Evolutionary conservation across 2,329 filamentous ascomycete genomes (phyloP).

Genomic region (Penicillium occitanis): DNA sequence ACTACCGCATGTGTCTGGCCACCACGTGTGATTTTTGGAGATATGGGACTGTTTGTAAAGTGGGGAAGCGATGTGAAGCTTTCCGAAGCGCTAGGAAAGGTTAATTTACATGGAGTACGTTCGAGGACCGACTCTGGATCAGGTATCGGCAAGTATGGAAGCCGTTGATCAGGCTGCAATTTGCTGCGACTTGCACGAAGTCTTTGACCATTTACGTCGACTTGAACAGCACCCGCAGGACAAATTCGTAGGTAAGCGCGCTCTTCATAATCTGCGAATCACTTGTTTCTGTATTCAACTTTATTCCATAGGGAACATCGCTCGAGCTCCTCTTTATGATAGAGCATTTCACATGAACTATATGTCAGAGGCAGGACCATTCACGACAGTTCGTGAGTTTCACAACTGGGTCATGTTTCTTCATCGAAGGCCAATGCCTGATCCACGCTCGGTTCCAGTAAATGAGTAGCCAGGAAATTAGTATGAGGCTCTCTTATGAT

Average conservation of each 20-base stretch:
- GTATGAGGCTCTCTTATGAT: too few species aligned
- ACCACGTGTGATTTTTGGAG: conserved; percentile 8
- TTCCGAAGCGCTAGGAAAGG: conserved; percentile 22
- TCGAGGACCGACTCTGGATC: conserved; percentile 30
- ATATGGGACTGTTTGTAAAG: conserved; percentile 7
- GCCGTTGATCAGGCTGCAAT: conserved; percentile 21
- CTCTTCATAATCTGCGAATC: neutral
- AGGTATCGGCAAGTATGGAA: conserved; percentile 28
- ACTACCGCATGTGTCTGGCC: conserved; percentile 22
- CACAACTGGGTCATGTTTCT: conserved; percentile 31
- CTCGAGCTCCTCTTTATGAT: conserved; percentile 13
- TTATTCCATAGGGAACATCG: conserved; percentile 5
- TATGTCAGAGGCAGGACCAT: conserved; percentile 25
- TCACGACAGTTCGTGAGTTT: conserved; percentile 27
- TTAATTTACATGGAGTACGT: conserved; percentile 39
- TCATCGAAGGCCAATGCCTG: conserved; percentile 24
- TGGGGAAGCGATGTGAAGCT: conserved; percentile 15
- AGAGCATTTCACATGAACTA: neutral
- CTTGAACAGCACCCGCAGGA: conserved; percentile 26
- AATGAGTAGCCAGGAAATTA: too few species aligned
- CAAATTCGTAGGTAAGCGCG: conserved; percentile 26
- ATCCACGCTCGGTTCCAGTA: conserved; percentile 17
- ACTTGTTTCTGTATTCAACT: neutral
- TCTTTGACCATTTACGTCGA: conserved; percentile 24
- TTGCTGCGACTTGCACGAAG: conserved; percentile 25